These are phyloP conservation scores for Penicillium diatomitis DNA, from an alignment of 495 filamentous ascomycete species.

Conservation along the genomic window DNA sequence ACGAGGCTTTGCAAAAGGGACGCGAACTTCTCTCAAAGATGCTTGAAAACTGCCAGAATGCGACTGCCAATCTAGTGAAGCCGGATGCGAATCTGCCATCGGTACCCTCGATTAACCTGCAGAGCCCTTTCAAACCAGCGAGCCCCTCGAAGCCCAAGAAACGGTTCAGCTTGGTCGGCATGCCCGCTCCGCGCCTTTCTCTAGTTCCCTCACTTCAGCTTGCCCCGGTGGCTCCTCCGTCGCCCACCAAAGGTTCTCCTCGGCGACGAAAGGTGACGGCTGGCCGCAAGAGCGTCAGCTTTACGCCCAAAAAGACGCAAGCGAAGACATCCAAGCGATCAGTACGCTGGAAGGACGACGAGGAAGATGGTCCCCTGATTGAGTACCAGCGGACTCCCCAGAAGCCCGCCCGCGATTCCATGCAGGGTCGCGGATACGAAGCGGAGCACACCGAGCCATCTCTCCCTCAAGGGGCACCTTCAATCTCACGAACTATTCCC, in stretches of 20 bases:
- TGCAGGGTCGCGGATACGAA: slow-evolving; percentile 43
- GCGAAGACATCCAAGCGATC: slow-evolving; percentile 56
- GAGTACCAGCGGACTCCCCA: slow-evolving; percentile 86
- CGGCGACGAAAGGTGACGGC: slow-evolving; percentile 62
- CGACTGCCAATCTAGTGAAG: slow-evolving; percentile 76
- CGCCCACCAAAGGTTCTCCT: slow-evolving; percentile 65
- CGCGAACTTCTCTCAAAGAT: slow-evolving; percentile 71
- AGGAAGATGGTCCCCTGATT: slow-evolving; percentile 69
- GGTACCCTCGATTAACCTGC: slow-evolving; percentile 26
- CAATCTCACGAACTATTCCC: slow-evolving; percentile 35
- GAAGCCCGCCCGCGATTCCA: slow-evolving; percentile 30
- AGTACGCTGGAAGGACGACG: slow-evolving; percentile 91
- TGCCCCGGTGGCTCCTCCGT: slow-evolving; percentile 31
- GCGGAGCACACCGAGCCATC: slow-evolving; percentile 21
- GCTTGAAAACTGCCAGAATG: slow-evolving; percentile 61
- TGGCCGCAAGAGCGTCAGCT: slow-evolving; percentile 68
- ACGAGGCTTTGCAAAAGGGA: slow-evolving; percentile 69
- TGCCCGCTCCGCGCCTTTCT: slow-evolving; percentile 22
- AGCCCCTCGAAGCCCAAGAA: slow-evolving; percentile 74
- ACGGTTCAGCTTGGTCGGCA: slow-evolving; percentile 36
- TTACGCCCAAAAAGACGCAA: slow-evolving; percentile 72
- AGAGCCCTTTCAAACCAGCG: slow-evolving; percentile 47
- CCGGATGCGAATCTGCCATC: slow-evolving; percentile 68
- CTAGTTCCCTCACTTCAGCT: slow-evolving; percentile 23
- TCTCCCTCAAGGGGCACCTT: slow-evolving; percentile 33